Evolutionary conservation across 352 stramenopile genomes (phyloP).

Genomic region (Phytophthora citrophthora): DNA sequence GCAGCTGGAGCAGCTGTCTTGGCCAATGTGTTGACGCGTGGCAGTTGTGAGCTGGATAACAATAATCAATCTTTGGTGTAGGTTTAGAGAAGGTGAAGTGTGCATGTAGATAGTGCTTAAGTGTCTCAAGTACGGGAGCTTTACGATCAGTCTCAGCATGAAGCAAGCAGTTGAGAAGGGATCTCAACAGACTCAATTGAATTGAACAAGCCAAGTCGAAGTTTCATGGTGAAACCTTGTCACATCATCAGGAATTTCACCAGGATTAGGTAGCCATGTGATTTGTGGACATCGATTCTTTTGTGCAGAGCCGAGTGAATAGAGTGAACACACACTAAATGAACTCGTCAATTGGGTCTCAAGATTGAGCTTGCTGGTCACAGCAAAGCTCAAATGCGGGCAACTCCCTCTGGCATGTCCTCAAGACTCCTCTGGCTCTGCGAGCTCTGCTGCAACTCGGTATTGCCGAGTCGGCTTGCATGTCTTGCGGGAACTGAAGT

Average conservation of each 20-base stretch:
- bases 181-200: neutral
- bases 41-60: neutral
- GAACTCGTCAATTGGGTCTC: neutral
- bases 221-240: constrained; percentile 11
- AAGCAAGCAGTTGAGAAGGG: too few relatives aligned
- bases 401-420: constrained; percentile 1
- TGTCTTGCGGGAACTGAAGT: too few relatives aligned
- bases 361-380: constrained; percentile 1
- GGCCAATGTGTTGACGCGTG: constrained; percentile 1
- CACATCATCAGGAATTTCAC: constrained; percentile 38
- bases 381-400: neutral
- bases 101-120: too few relatives aligned
- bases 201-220: constrained; percentile 7
- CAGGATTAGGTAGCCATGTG: constrained; percentile 25
- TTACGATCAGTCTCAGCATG: too few relatives aligned
- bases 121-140: too few relatives aligned
- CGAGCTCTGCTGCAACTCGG: neutral
- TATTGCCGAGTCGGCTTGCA: neutral
- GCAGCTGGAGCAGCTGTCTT: constrained; percentile 12
- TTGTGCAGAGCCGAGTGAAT: constrained; percentile 6
- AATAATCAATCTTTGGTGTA: neutral
- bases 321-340: neutral
- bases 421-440: too few relatives aligned
- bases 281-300: constrained; percentile 34
- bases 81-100: too few relatives aligned